Base-by-base conservation (phyloP, 2,329 filamentous ascomycete species). In the Shiraia sp. region DNA sequence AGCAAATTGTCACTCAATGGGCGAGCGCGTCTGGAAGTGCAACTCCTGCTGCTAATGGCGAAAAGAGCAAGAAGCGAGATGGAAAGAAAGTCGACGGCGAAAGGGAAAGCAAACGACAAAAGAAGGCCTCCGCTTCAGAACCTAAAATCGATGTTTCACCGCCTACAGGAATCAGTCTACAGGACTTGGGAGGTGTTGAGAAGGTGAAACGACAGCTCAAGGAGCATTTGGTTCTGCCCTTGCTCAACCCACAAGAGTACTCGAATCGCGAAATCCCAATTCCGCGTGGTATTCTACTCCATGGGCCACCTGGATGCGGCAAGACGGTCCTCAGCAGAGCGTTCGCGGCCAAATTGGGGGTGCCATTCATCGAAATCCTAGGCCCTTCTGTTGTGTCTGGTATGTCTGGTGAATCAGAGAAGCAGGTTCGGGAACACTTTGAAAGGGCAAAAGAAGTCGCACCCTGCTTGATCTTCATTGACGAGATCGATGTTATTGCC, bases 401-500 rank as follows among this genome's bases (percentile, higher is more conserved):
- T 14, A 93, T 92, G 83, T 93, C 88, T 24, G 89, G 89, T 56
- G 90, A 93, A 63, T 92, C 88, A 0, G 89, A 95, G 68, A 91
- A 91, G 72, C 89, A 90, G 46, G 81, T 95, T 19, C 78, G 89
- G 25, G 88, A 92, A 52, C 79, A 90, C 33, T 95, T 95, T 47
- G 91, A 97, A 10, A 88, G 93, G 61, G 93, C 93, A 0, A 89
- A 88, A 65, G 80, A 82, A 40, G 79, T 91, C 26, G 91, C 92
- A 0, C 93, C 93, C 0, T 95, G 90, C 59, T 77, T 99, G 4
- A 79, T 99, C 4, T 95, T 96, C 61, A 87, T 97, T 42, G 90
- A 96, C 55, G 87, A 96, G 55, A 88, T 97, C 37, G 91, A 99
- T 68, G 86, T 87, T 3, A 93, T 97, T 57, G 88, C 90, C 35